Evolutionary conservation across 106 monocot genomes (phyloP), one percentile per base, ranked within the genome.

Genomic region (Phalaenopsis aphrodite): DNA sequence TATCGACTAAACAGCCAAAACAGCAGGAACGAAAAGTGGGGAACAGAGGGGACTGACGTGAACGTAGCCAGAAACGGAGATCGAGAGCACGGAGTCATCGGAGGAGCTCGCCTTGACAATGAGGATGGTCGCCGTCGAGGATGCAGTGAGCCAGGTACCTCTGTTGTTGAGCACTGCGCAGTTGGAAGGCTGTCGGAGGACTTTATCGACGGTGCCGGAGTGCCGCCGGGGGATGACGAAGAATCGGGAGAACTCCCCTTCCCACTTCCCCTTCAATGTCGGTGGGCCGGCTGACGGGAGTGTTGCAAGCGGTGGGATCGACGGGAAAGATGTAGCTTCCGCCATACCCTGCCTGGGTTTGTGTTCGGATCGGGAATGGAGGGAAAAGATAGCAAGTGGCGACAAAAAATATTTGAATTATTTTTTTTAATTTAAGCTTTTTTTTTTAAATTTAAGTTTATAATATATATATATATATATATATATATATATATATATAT

Each of bases 171-270:
- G 82, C 42, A 24, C 19, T 56, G 52, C 74, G 37, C 41, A 24
- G 21, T 65, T 79, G 30, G 73, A n/a, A 24, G 72, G 80, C 45
- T 23, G 78, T 55, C 81, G 80, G 41, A 72, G 81, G 21, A 46
- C 78, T 11, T 41, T 39, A 48, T 49, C 66, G 4, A 77, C 37
- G 23, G 66, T 2, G 16, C 75, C 36, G 23, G 61, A 45, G 16
- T 30, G 65, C 36, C 37, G 73, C n/a, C 37, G 49, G 18, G 83
- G 83, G 68, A 79, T 52, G 45, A 55, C 57, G 81, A 90, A 87
- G 87, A 87, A 88, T 43, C 90, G 85, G 7, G 90, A 76, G 79
- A 75, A 90, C 72, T 81, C 87, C 66, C 78, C 90, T 67, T 85
- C 84, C 89, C 89, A 89, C 48, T 76, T n/a, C 47, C 52, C 49